Conservation (phyloP, 2,329 filamentous ascomycete species). For the Aspergillus viridinutans region DNA sequence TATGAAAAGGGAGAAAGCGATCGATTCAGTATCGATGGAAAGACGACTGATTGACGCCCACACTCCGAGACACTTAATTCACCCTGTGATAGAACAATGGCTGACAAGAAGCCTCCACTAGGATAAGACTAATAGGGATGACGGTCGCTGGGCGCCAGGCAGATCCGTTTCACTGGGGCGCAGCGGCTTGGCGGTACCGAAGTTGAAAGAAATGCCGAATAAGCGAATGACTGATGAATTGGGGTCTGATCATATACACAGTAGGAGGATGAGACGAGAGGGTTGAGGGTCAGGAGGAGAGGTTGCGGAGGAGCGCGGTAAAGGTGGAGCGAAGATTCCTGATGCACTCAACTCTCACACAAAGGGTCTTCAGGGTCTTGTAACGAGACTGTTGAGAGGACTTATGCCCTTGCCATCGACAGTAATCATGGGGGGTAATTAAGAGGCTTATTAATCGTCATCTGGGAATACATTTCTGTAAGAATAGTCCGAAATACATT, state of each 20-base stretch:
- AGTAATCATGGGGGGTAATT: not conserved
- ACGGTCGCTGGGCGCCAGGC: not conserved
- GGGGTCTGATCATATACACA: not conserved
- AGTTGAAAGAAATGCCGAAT: not conserved
- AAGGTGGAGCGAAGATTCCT: not conserved
- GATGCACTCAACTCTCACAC: not conserved
- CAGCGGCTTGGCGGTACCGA: conserved; percentile 8
- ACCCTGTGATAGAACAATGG: not conserved
- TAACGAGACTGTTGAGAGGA: not conserved
- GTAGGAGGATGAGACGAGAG: not conserved
- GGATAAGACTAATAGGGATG: not conserved
- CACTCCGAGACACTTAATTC: not conserved
- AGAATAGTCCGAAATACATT: not conserved
- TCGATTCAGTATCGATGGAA: not conserved
- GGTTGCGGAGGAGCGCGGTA: not conserved
- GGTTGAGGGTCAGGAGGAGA: not conserved
- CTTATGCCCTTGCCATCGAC: not conserved
- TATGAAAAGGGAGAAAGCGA: not conserved
- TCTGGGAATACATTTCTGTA: not conserved
- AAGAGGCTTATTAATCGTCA: not conserved
- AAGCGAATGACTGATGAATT: conserved; percentile 1
- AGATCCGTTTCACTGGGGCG: conserved; percentile 7
- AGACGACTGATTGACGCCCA: not conserved
- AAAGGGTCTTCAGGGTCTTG: not conserved
- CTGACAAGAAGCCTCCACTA: not conserved